Evolutionary conservation across 768 basidiomycete genomes (phyloP), one percentile per base, ranked within the genome.

Genomic region (Russula sp.): DNA sequence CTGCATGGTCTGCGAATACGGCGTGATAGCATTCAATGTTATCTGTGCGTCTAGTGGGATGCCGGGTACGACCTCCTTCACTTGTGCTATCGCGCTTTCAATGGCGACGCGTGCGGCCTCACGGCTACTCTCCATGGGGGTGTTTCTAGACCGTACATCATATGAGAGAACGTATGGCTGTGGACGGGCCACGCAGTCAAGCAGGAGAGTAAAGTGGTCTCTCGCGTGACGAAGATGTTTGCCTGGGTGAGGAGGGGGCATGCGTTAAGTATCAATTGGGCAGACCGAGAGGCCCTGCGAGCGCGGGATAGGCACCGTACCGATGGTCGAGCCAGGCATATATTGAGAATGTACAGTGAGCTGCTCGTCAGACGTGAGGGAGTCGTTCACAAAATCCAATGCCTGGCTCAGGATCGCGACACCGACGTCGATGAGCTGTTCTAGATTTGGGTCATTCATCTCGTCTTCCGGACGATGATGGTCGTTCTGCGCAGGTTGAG

Each of bases 321-420:
- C 91, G 62, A 94, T 94, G 6, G 92, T 92, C 11, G 90, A 92
- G 18, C 92, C 92, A n/a, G 90, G 89, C 57, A 94, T 79, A 70
- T 82, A 85, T 71, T 83, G 81, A n/a, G 90, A 92, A 60, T 81
- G 78, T 18, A 79, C 78, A 14, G 79, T 83, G 58, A 94, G 81
- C 72, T 92, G 90, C 18, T 84, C 83, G 70, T 93, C 86, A 13
- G 83, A 79, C 16, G 79, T 81, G 57, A 94, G 77, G 65, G 83
- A 76, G 55, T 85, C 81, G 71, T 88, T 83, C 58, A 92, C 73
- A 48, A 93, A 76, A 69, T 89, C 87, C 24, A 92, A 75, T 30
- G 87, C 91, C 72, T 94, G 92, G 52, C 78, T 75, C 51, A 94
- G 76, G 38, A 93, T 78, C 22, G 83, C 85, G 62, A 78, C 83